Percentiles rank a stretch among this genome's conserved stretches.
These are phyloP conservation scores for Extremus antarcticus DNA, from an alignment of 495 filamentous ascomycete genomes.

Conservation along the genomic window DNA sequence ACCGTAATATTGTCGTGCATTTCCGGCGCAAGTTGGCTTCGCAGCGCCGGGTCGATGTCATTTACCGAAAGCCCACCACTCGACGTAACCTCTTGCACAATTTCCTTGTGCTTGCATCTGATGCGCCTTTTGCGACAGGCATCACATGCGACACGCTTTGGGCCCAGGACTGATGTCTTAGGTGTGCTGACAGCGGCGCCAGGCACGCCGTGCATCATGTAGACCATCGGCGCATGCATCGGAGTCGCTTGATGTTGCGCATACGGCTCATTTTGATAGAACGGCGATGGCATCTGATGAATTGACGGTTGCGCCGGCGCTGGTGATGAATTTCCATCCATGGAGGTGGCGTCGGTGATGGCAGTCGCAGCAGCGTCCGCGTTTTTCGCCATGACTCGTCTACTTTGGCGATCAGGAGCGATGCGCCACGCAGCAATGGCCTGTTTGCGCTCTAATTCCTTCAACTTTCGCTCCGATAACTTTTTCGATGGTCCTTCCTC, in stretches of 20 bases:
- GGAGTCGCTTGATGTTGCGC: conserved; percentile 4
- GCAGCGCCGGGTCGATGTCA: neutral
- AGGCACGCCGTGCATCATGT: conserved; percentile 11
- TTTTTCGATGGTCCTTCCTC: conserved; percentile 26
- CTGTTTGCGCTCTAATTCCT: conserved; percentile 25
- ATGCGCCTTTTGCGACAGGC: conserved; percentile 34
- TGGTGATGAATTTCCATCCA: conserved; percentile 1
- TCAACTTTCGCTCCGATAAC: conserved; percentile 26
- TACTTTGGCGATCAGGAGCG: conserved; percentile 24
- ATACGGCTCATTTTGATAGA: conserved; percentile 4
- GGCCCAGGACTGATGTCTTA: conserved; percentile 36
- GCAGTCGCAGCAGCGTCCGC: conserved; percentile 5
- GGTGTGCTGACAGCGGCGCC: conserved; percentile 28
- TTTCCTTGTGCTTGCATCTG: conserved; percentile 37
- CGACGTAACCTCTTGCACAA: conserved; percentile 7
- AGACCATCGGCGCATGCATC: neutral
- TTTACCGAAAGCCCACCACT: neutral
- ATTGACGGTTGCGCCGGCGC: conserved; percentile 1
- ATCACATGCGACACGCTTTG: conserved; percentile 37
- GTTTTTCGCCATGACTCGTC: conserved; percentile 19
- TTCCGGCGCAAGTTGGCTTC: conserved; percentile 7
- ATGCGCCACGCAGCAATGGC: conserved; percentile 21
- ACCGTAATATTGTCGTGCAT: conserved; percentile 20
- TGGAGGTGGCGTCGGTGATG: conserved; percentile 5
- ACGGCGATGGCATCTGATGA: conserved; percentile 1